Evolutionary conservation across 2,329 filamentous ascomycete species (phyloP).

Genomic region (Beauveria medogensis): DNA sequence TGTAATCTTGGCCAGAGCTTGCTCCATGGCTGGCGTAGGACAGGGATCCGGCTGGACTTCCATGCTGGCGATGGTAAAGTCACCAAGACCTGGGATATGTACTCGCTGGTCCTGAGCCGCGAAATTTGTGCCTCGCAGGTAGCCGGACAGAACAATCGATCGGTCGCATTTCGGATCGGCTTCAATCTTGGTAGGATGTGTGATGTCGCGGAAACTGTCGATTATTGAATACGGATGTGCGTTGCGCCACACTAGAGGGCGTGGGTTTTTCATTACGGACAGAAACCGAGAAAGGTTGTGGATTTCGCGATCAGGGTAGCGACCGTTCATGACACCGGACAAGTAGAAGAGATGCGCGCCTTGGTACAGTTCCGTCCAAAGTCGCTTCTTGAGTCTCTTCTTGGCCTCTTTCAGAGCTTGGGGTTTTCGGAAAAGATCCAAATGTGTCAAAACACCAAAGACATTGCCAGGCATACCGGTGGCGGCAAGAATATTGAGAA

Average conservation of each 20-base stretch:
- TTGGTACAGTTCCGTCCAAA: conserved; percentile 96
- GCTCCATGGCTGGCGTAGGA: conserved; percentile 85
- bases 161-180: conserved; percentile 83
- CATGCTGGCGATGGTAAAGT: conserved; percentile 74
- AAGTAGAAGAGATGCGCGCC: conserved; percentile 96
- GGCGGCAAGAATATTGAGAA: conserved; percentile 84
- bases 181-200: conserved; percentile 85
- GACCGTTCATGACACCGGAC: conserved; percentile 90
- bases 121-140: conserved; percentile 91
- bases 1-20: conserved; percentile 72
- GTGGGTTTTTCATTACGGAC: conserved; percentile 97
- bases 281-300: conserved; percentile 93
- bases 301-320: conserved; percentile 93
- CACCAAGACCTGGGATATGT: conserved; percentile 87
- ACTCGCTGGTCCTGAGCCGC: conserved; percentile 76
- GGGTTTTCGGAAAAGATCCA: conserved; percentile 92
- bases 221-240: conserved; percentile 89
- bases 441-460: conserved; percentile 91
- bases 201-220: conserved; percentile 92
- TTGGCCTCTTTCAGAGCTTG: conserved; percentile 88
- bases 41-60: conserved; percentile 90
- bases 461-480: conserved; percentile 98
- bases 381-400: conserved; percentile 88
- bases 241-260: conserved; percentile 94
- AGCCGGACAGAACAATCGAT: conserved; percentile 84